Conservation (phyloP, 495 filamentous ascomycete species). For the Opeltia flavorubescens region DNA sequence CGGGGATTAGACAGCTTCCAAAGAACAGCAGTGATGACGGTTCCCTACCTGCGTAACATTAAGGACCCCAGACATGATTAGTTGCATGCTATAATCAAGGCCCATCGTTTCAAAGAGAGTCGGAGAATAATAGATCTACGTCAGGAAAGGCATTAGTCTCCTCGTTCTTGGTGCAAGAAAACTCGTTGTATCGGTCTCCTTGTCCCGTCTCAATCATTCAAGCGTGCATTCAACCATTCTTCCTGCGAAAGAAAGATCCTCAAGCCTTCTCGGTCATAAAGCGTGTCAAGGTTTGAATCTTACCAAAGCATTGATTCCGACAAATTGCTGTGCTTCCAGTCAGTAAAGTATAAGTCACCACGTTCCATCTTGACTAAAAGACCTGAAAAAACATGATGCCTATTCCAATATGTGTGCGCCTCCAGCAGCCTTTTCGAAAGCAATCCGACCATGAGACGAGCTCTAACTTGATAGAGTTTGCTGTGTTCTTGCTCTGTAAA, state of each 20-base stretch:
- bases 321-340: constrained; percentile 22
- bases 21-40: neutral
- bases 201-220: no score
- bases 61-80: constrained; percentile 44
- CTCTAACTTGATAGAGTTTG: constrained; percentile 26
- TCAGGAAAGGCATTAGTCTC: neutral
- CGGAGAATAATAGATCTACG: constrained; percentile 36
- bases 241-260: no score
- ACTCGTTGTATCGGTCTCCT: no score
- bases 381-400: constrained; percentile 42
- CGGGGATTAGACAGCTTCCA: neutral
- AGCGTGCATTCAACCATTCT: neutral
- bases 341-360: neutral
- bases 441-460: constrained; percentile 33
- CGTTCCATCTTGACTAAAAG: constrained; percentile 2
- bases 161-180: neutral
- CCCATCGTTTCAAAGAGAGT: constrained; percentile 46
- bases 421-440: constrained; percentile 37
- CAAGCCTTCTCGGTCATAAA: no score
- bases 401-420: constrained; percentile 39
- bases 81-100: constrained; percentile 37
- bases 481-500: constrained; percentile 22
- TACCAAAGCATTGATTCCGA: constrained; percentile 36
- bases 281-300: neutral
- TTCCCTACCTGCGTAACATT: constrained; percentile 32